These are phyloP conservation scores for Cenchrus fungigraminus DNA, from an alignment of 176 grass and related monocot genomes.

Conservation along the genomic window DNA sequence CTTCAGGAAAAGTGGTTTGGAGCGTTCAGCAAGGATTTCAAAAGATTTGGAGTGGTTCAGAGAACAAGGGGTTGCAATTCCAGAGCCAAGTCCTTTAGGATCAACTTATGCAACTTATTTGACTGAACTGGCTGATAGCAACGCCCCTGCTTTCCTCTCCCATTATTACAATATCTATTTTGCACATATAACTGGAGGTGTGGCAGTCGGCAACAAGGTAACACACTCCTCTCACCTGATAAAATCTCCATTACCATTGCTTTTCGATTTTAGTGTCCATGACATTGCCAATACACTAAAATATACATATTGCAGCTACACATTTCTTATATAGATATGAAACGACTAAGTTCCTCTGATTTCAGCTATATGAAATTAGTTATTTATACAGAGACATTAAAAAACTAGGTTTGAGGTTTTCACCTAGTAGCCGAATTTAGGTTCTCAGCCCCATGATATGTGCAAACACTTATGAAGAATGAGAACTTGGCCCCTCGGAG, in stretches of 20 bases:
- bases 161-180: constrained; percentile 99
- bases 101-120: constrained; percentile 80
- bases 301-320: background rate
- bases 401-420: background rate
- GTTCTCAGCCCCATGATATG: background rate
- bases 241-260: background rate
- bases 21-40: constrained; percentile 60
- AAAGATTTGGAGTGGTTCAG: constrained; percentile 87
- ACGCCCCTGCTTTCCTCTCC: constrained; percentile 81
- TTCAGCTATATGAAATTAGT: background rate
- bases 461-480: background rate
- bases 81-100: constrained; percentile 69
- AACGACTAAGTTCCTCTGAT: background rate
- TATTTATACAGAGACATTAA: background rate
- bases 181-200: constrained; percentile 78
- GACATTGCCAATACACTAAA: background rate
- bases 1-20: constrained; percentile 79
- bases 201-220: constrained; percentile 83
- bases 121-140: constrained; percentile 66
- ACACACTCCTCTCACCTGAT: constrained; percentile 2
- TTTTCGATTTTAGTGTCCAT: background rate
- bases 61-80: constrained; percentile 71
- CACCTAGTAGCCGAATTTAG: background rate
- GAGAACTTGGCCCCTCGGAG: background rate
- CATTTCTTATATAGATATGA: constrained; percentile 1